Percentiles rank a stretch among this genome's conserved stretches.
Evolutionary conservation across 306 rosid species (phyloP).

Genomic region (Pterocarpus santalinus): DNA sequence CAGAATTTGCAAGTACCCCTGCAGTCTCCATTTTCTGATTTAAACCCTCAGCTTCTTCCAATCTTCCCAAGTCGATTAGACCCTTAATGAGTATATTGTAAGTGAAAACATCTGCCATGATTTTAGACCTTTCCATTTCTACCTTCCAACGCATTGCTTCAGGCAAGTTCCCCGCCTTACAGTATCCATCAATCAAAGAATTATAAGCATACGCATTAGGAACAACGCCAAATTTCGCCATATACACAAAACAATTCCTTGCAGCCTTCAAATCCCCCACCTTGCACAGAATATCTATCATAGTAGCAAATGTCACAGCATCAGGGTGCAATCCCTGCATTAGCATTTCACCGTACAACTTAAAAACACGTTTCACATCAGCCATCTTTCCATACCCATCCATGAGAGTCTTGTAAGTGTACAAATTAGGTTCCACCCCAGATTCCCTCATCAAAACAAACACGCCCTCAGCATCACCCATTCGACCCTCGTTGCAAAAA

Average conservation of each 20-base stretch:
- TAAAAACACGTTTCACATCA: conserved; percentile 53
- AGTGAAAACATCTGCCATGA: conserved; percentile 64
- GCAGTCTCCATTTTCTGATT: conserved; percentile 54
- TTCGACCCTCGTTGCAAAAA: conserved; percentile 55
- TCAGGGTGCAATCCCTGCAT: conserved; percentile 61
- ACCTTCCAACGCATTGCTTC: conserved; percentile 56
- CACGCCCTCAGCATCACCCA: conserved; percentile 65
- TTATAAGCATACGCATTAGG: conserved; percentile 66
- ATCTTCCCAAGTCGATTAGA: conserved; percentile 52
- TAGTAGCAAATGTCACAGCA: conserved; percentile 64
- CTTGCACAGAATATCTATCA: conserved; percentile 68
- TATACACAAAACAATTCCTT: conserved; percentile 51
- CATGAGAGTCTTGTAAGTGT: conserved; percentile 70
- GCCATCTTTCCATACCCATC: conserved; percentile 74
- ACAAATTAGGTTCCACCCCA: conserved; percentile 64
- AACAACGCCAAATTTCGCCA: conserved; percentile 67
- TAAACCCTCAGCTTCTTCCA: conserved; percentile 61
- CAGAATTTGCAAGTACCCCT: conserved; percentile 59
- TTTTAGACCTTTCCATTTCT: conserved; percentile 63
- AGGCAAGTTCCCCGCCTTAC: conserved; percentile 57
- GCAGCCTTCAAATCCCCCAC: conserved; percentile 59
- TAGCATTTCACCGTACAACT: conserved; percentile 57
- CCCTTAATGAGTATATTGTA: conserved; percentile 71
- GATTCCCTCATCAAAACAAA: conserved; percentile 58
- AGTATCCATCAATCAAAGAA: conserved; percentile 69